Percentiles rank a stretch among this genome's conserved stretches.
Evolutionary conservation across 169 alveolate species (phyloP).

Genomic region (Plasmodium gonderi): DNA sequence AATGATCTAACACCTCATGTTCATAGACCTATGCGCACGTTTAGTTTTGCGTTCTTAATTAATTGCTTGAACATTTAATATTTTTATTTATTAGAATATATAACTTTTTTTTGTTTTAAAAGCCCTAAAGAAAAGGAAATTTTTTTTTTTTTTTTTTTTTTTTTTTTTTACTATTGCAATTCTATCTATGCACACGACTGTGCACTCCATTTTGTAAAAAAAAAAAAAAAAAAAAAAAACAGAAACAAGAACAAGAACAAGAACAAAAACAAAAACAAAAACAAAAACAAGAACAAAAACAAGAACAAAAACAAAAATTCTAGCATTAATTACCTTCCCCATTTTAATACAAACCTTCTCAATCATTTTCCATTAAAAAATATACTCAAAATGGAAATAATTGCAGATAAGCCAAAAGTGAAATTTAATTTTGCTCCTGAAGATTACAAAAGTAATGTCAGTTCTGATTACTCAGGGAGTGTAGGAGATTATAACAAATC

Average conservation of each 20-base stretch:
- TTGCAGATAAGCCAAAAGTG: constrained; percentile 54
- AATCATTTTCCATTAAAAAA: constrained; percentile 13
- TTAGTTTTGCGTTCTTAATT: neutral
- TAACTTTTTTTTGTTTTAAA: neutral
- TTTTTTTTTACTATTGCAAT: neutral
- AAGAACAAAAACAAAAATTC: too few relatives aligned
- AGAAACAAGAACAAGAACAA: too few relatives aligned
- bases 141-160: neutral
- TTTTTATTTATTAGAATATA: neutral
- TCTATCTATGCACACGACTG: neutral
- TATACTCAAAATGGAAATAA: constrained; percentile 38
- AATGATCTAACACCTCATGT: neutral
- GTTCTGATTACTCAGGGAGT: constrained; percentile 15
- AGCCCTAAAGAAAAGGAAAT: neutral
- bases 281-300: too few relatives aligned
- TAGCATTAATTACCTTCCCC: neutral
- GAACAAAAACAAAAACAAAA: too few relatives aligned
- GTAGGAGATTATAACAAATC: constrained; percentile 3
- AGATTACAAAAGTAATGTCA: constrained; percentile 10
- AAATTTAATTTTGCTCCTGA: constrained; percentile 36
- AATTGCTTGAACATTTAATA: neutral
- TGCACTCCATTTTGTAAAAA: neutral
- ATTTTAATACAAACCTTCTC: constrained; percentile 6
- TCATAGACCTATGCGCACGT: neutral
- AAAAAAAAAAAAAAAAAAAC: neutral